These are phyloP conservation scores for Adansonia rubrostipa DNA, from an alignment of 441 rosid species.

Conservation along the genomic window DNA sequence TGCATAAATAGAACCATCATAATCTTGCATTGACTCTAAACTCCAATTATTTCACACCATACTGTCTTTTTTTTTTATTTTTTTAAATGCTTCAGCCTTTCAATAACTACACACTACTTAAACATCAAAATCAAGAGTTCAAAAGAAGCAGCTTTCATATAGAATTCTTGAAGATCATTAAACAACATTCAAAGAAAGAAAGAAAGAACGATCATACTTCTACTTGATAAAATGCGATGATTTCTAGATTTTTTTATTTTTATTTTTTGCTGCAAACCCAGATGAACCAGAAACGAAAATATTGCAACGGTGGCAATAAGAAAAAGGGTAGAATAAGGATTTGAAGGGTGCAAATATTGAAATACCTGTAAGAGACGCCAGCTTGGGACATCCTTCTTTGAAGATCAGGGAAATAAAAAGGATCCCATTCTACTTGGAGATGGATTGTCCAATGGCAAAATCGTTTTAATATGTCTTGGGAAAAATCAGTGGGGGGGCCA, in stretches of 20 bases:
- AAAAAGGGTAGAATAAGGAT: neutral
- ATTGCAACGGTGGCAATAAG: neutral
- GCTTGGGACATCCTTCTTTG: slow-evolving; percentile 56
- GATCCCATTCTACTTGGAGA: neutral
- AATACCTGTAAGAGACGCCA: slow-evolving; percentile 55
- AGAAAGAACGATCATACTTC: neutral
- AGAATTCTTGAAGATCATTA: neutral
- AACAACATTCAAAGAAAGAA: neutral
- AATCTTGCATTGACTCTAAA: neutral
- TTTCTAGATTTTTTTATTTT: neutral
- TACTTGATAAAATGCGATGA: slow-evolving; percentile 11
- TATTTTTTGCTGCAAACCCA: neutral
- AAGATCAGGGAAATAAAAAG: slow-evolving; percentile 32
- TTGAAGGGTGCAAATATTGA: neutral
- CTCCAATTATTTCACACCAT: neutral
- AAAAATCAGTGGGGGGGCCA: neutral
- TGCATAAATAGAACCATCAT: too few species aligned
- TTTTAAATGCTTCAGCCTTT: neutral
- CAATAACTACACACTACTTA: neutral
- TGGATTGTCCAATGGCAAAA: neutral
- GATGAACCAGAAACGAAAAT: neutral
- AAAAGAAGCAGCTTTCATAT: neutral
- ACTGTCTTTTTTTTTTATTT: neutral
- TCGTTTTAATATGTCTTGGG: neutral
- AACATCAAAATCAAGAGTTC: neutral